Conservation (phyloP, 2,329 filamentous ascomycete species). For the Helotiales sp. region DNA sequence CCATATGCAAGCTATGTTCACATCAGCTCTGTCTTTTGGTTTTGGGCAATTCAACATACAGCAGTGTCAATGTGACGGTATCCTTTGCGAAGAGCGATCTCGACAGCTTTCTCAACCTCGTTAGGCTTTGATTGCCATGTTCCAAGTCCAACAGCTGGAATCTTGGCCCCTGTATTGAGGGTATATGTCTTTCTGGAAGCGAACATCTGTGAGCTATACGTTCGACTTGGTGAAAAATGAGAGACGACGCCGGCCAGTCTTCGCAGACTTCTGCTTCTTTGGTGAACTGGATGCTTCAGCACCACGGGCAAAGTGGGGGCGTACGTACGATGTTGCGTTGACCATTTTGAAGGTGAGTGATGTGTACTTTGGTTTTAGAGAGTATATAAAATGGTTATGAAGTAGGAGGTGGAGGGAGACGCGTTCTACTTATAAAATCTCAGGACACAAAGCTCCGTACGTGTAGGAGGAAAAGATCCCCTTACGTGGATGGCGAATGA, state of each 20-base stretch:
- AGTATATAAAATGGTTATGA: neutral
- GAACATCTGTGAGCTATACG: constrained; percentile 17
- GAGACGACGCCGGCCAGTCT: constrained; percentile 32
- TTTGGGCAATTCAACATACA: neutral
- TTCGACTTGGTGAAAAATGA: constrained; percentile 15
- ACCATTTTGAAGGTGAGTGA: constrained; percentile 30
- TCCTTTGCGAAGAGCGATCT: constrained; percentile 64
- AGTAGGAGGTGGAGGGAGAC: neutral
- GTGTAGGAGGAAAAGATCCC: neutral
- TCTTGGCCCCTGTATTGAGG: constrained; percentile 76
- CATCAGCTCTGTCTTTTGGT: neutral
- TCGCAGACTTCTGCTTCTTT: constrained; percentile 25
- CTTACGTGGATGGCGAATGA: neutral
- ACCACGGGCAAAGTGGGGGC: constrained; percentile 16
- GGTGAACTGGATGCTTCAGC: constrained; percentile 18
- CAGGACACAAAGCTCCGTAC: neutral
- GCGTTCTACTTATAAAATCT: neutral
- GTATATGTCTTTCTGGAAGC: constrained; percentile 54
- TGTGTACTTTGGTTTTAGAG: neutral
- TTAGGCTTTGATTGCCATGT: constrained; percentile 74
- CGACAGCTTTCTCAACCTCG: constrained; percentile 70
- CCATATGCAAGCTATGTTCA: constrained; percentile 61
- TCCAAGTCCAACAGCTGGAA: constrained; percentile 73
- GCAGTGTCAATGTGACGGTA: constrained; percentile 75
- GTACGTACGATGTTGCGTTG: constrained; percentile 32